Evolutionary conservation across 1,284 basidiomycete species (phyloP).

Genomic region (Marasmius fiardii): DNA sequence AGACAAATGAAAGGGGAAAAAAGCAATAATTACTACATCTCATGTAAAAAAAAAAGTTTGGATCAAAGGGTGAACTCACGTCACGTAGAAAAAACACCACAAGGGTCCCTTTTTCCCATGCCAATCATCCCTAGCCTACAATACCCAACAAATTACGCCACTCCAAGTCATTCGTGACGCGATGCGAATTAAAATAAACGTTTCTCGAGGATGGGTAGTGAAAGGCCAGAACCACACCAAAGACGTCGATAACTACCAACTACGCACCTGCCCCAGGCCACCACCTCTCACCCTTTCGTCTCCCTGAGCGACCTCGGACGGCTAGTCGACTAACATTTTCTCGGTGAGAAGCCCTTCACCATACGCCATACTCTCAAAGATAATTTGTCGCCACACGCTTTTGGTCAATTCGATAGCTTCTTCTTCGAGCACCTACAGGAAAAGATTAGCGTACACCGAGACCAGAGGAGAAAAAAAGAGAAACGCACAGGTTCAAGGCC

Average conservation of each 20-base stretch:
- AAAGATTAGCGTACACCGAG: not conserved
- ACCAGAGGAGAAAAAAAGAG: slow-evolving; percentile 1
- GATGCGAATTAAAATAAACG: not conserved
- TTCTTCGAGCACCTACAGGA: slow-evolving; percentile 77
- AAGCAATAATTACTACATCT: slow-evolving; percentile 41
- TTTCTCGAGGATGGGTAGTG: no score
- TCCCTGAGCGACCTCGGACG: not conserved
- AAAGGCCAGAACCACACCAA: no score
- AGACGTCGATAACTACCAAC: slow-evolving; percentile 9
- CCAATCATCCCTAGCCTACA: slow-evolving; percentile 17
- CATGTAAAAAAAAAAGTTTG: no score
- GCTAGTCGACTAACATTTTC: slow-evolving; percentile 67
- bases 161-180: not conserved
- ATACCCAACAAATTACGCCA: not conserved
- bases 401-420: slow-evolving; percentile 77
- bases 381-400: slow-evolving; percentile 82
- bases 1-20: slow-evolving; percentile 21
- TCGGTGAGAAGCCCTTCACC: slow-evolving; percentile 80
- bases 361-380: slow-evolving; percentile 89
- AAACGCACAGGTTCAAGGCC: slow-evolving; percentile 82
- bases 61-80: slow-evolving; percentile 49
- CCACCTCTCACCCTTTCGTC: no score
- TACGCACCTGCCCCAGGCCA: slow-evolving; percentile 10
- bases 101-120: slow-evolving; percentile 22
- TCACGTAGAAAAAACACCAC: slow-evolving; percentile 24